A percentile compares a stretch with the other conserved stretches of the same genome.
phyloP scores from a whole-genome alignment of 805 yeast genomes.

The Allodekkera sacchari region DNA sequence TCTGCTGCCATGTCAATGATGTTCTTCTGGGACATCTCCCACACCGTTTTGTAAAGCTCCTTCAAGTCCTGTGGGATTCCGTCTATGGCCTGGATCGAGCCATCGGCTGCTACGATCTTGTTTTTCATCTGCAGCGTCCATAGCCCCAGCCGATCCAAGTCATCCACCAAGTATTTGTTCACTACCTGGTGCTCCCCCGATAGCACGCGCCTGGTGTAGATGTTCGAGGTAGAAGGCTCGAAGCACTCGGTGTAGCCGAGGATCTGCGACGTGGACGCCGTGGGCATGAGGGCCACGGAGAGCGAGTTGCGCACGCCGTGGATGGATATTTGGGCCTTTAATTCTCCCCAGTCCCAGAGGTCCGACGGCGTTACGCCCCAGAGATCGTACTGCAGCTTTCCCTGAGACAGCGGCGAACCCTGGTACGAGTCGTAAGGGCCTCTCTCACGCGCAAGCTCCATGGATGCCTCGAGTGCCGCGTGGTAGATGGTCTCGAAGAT shows the following conservation, averaged over 20 bases:
- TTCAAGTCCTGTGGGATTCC: slow-evolving; percentile 70
- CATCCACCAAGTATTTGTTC: slow-evolving; percentile 77
- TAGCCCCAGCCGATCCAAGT: slow-evolving; percentile 69
- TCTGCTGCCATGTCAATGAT: slow-evolving; percentile 63
- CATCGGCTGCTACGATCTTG: slow-evolving; percentile 65
- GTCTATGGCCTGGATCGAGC: slow-evolving; percentile 75
- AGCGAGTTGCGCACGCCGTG: slow-evolving; percentile 83
- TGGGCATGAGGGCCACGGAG: slow-evolving; percentile 93
- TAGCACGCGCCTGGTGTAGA: slow-evolving; percentile 81
- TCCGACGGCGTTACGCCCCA: slow-evolving; percentile 70
- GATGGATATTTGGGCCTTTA: slow-evolving; percentile 49
- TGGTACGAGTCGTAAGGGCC: slow-evolving; percentile 68
- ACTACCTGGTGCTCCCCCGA: slow-evolving; percentile 94
- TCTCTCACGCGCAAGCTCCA: slow-evolving; percentile 61
- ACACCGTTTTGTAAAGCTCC: slow-evolving; percentile 73
- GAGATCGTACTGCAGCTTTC: slow-evolving; percentile 76
- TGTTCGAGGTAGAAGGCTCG: slow-evolving; percentile 91
- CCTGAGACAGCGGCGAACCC: slow-evolving; percentile 89
- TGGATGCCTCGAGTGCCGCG: slow-evolving; percentile 81
- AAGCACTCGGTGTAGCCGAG: slow-evolving; percentile 92
- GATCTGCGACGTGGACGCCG: slow-evolving; percentile 95
- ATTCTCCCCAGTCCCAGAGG: slow-evolving; percentile 77
- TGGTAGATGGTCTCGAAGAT: slow-evolving; percentile 95
- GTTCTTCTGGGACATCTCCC: slow-evolving; percentile 54
- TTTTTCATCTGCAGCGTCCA: slow-evolving; percentile 81